These are phyloP conservation scores for Linnemannia zychae DNA, from an alignment of 192 early-diverging fungal genomes.

Conservation along the genomic window DNA sequence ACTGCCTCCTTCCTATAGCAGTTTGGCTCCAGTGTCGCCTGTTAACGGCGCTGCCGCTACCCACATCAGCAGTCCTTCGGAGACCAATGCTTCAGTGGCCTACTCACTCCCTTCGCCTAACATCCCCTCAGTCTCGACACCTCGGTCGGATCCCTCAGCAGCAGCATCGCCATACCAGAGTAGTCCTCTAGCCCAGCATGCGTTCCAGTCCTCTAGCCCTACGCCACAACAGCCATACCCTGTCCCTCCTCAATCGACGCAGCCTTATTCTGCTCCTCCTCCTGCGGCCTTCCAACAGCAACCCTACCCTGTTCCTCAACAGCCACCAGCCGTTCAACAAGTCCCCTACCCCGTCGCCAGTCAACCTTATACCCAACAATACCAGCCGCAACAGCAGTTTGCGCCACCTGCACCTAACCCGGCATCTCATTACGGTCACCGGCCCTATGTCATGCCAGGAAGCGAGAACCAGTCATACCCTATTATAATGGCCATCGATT, in stretches of 20 bases:
- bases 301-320: not conserved
- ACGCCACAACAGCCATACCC: not conserved
- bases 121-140: not conserved
- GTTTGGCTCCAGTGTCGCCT: not conserved
- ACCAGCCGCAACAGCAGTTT: not conserved
- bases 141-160: not conserved
- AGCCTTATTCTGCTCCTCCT: conserved; percentile 12
- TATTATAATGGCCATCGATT: conserved; percentile 52
- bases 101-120: conserved; percentile 22
- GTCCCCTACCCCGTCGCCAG: conserved; percentile 6
- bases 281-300: not conserved
- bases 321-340: not conserved
- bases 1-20: conserved; percentile 16
- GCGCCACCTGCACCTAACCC: not conserved
- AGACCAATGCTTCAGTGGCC: not conserved
- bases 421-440: conserved; percentile 8
- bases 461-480: conserved; percentile 34
- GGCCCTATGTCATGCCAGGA: conserved; percentile 9
- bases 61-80: conserved; percentile 4
- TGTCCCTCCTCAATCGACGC: not conserved
- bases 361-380: not conserved
- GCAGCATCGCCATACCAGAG: conserved; percentile 7
- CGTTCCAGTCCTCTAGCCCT: not conserved
- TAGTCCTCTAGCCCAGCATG: conserved; percentile 21
- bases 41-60: not conserved